These are phyloP conservation scores for Boletus sp. DNA, from an alignment of 768 basidiomycete genomes.

Conservation along the genomic window DNA sequence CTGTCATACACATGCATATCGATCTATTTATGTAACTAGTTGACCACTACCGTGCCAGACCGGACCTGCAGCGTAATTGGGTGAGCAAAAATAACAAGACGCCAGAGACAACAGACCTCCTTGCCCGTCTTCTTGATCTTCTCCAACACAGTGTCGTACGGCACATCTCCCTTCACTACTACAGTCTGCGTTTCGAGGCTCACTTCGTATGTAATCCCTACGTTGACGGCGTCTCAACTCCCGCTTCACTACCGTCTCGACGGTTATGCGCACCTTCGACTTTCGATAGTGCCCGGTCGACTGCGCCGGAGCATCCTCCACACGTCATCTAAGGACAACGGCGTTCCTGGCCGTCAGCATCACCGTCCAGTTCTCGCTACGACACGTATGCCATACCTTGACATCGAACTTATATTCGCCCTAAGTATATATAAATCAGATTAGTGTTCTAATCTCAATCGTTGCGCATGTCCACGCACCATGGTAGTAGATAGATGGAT, in stretches of 20 bases:
- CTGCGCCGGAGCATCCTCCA: constrained; percentile 80
- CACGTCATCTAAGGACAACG: constrained; percentile 72
- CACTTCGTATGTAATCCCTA: constrained; percentile 49
- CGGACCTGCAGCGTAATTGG: constrained; percentile 29
- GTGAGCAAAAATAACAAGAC: not conserved
- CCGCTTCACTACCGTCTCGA: not conserved
- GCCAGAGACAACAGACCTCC: constrained; percentile 46
- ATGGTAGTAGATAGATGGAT: constrained; percentile 12
- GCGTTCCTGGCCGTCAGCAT: not conserved
- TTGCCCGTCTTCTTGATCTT: constrained; percentile 93
- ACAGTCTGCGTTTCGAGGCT: constrained; percentile 72
- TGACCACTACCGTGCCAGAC: constrained; percentile 42
- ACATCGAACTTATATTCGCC: constrained; percentile 73
- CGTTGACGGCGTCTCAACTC: not conserved
- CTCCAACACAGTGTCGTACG: constrained; percentile 63
- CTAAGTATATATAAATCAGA: constrained; percentile 5
- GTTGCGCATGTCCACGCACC: constrained; percentile 12
- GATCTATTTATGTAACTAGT: not conserved
- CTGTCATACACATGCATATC: not conserved
- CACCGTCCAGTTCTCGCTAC: not conserved
- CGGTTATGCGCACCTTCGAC: constrained; percentile 36
- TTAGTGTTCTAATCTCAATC: not conserved
- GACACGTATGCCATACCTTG: constrained; percentile 49
- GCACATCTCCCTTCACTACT: constrained; percentile 55
- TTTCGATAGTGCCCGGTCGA: constrained; percentile 72